Conservation (phyloP, 768 basidiomycete species). For the Tephrocybe sp. region DNA sequence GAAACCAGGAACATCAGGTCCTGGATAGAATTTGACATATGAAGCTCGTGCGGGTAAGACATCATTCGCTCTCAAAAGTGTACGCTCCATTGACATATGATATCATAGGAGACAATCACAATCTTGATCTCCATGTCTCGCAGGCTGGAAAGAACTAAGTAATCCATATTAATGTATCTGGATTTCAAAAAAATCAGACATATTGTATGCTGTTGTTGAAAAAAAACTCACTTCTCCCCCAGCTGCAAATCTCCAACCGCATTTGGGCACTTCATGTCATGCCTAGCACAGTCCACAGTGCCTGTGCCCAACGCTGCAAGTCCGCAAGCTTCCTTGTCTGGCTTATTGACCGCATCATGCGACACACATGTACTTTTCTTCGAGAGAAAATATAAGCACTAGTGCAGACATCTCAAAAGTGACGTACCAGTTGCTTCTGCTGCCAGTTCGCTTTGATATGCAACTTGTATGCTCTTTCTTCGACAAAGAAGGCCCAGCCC, state of each 20-base stretch:
- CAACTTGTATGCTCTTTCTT: slow-evolving; percentile 6
- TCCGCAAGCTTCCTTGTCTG: slow-evolving; percentile 1
- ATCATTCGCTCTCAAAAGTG: slow-evolving; percentile 16
- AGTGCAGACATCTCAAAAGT: background rate
- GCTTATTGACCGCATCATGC: slow-evolving; percentile 1
- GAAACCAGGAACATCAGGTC: slow-evolving; percentile 20
- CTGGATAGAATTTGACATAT: background rate
- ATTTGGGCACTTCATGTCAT: slow-evolving; percentile 17
- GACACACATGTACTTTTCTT: background rate
- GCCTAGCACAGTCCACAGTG: slow-evolving; percentile 15
- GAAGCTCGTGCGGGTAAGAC: background rate
- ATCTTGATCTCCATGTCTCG: background rate
- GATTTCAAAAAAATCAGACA: background rate
- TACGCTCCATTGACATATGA: slow-evolving; percentile 25
- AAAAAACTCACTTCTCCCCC: slow-evolving; percentile 8
- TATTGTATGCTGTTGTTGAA: background rate
- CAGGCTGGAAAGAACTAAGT: slow-evolving; percentile 9
- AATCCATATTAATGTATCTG: slow-evolving; percentile 16
- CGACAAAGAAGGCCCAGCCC: slow-evolving; percentile 4
- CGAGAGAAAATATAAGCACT: background rate
- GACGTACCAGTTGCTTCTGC: slow-evolving; percentile 5
- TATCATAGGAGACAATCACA: slow-evolving; percentile 24
- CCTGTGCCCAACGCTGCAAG: slow-evolving; percentile 16
- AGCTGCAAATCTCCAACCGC: slow-evolving; percentile 11
- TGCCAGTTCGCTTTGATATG: background rate